Percentiles rank a stretch among this genome's conserved stretches.
These are phyloP conservation scores for Dothiorella sarmentorum DNA, from an alignment of 2,329 filamentous ascomycete genomes.

Conservation along the genomic window DNA sequence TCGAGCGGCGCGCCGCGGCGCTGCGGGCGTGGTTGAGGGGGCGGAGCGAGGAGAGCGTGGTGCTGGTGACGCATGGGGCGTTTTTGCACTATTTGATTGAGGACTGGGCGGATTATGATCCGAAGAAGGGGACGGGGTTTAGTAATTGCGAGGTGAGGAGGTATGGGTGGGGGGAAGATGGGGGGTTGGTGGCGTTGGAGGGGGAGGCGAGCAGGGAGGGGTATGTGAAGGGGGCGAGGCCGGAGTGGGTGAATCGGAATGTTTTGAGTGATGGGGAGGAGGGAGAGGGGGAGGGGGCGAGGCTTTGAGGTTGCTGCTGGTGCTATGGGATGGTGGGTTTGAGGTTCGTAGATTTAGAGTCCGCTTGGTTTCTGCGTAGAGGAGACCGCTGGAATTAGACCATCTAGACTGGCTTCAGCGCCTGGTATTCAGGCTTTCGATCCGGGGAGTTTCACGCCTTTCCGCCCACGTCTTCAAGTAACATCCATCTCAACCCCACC, in stretches of 20 bases:
- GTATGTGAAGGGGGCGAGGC: constrained; percentile 23
- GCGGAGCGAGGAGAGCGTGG: constrained; percentile 61
- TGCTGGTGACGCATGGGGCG: constrained; percentile 77
- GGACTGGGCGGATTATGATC: constrained; percentile 65
- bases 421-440: too few species aligned
- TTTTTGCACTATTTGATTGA: constrained; percentile 82
- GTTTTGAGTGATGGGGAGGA: background rate
- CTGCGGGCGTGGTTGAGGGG: constrained; percentile 53
- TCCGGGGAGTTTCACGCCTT: too few species aligned
- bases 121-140: constrained; percentile 43
- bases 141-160: constrained; percentile 34
- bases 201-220: constrained; percentile 18
- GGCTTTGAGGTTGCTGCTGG: background rate
- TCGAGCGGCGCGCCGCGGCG: constrained; percentile 30
- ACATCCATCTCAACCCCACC: background rate
- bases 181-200: constrained; percentile 29
- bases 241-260: constrained; percentile 16
- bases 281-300: background rate
- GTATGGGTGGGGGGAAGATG: constrained; percentile 31
- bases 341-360: too few species aligned
- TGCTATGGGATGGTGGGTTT: too few species aligned
- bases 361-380: too few species aligned
- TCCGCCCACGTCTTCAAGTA: too few species aligned
- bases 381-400: too few species aligned
- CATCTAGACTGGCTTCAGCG: too few species aligned